phyloP scores from a whole-genome alignment of 345 rosid genomes.

The Balakata baccata region DNA sequence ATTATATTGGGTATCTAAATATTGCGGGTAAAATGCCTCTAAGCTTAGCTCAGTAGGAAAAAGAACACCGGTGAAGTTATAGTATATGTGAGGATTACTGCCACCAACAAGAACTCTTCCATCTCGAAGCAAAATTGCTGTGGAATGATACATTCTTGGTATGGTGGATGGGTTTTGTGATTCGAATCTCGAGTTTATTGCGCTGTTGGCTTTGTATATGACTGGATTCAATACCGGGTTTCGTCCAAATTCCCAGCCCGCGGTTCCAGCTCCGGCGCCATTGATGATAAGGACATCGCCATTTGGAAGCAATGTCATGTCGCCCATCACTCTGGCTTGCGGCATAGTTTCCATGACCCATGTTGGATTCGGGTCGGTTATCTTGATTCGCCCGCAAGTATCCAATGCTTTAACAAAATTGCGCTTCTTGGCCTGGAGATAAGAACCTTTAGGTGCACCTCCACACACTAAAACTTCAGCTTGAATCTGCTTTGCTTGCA shows the following conservation, averaged over 20 bases:
- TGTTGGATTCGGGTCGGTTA: constrained; percentile 57
- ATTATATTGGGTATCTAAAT: constrained; percentile 37
- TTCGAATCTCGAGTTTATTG: constrained; percentile 44
- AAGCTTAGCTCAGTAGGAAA: constrained; percentile 77
- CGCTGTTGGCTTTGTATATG: constrained; percentile 47
- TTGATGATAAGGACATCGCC: constrained; percentile 69
- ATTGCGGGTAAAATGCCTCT: constrained; percentile 66
- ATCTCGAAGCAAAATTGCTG: constrained; percentile 66
- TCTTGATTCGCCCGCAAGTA: constrained; percentile 69
- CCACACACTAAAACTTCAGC: constrained; percentile 77
- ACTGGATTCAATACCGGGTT: constrained; percentile 60
- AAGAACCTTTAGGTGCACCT: constrained; percentile 74
- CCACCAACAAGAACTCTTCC: constrained; percentile 82
- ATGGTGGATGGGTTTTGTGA: constrained; percentile 41
- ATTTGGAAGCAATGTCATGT: constrained; percentile 72
- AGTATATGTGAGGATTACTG: constrained; percentile 63
- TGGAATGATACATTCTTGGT: constrained; percentile 88
- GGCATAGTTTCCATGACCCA: constrained; percentile 87
- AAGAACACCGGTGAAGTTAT: constrained; percentile 52
- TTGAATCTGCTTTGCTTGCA: constrained; percentile 24
- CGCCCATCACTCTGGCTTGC: constrained; percentile 71
- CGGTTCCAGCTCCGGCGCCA: constrained; percentile 59
- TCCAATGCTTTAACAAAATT: constrained; percentile 52
- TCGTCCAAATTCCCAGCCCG: constrained; percentile 72
- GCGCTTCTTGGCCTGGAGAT: constrained; percentile 15